phyloP scores from a whole-genome alignment of 1,139 yeast genomes.

The Diutina pseudorugosa region DNA sequence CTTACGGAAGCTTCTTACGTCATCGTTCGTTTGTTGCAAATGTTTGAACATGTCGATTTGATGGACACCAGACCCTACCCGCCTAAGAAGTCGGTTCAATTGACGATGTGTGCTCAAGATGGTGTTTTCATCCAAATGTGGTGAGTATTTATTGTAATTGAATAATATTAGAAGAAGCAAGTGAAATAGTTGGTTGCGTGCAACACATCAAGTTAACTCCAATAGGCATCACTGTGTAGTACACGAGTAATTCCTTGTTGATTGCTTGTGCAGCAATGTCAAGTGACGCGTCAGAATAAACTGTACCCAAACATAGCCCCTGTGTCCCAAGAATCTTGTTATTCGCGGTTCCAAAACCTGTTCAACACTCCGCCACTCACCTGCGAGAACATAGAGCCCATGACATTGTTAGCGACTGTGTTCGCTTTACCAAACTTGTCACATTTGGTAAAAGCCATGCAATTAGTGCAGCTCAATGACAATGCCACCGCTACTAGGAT shows the following conservation, averaged over 20 bases:
- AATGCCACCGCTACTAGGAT: slow-evolving; percentile 54
- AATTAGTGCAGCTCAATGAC: slow-evolving; percentile 64
- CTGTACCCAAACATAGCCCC: too few relatives aligned
- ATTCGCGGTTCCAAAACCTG: neutral
- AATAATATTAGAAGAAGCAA: neutral
- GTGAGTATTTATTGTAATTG: neutral
- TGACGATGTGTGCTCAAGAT: slow-evolving; percentile 15
- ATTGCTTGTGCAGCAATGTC: neutral
- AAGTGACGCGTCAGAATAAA: neutral
- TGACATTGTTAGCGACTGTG: slow-evolving; percentile 33
- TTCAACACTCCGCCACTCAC: neutral
- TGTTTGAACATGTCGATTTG: slow-evolving; percentile 20
- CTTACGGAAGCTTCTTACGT: slow-evolving; percentile 3
- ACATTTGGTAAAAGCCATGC: slow-evolving; percentile 82
- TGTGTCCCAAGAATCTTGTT: too few relatives aligned
- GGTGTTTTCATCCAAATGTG: slow-evolving; percentile 1
- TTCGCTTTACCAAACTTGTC: slow-evolving; percentile 86
- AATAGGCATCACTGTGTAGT: too few relatives aligned
- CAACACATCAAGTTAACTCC: too few relatives aligned
- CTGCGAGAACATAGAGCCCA: neutral
- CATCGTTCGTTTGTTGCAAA: slow-evolving; percentile 10
- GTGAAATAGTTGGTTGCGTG: too few relatives aligned
- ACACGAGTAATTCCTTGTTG: too few relatives aligned
- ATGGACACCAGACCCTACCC: slow-evolving; percentile 18
- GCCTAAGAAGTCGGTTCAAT: slow-evolving; percentile 21